Evolutionary conservation across 1,139 yeast genomes (phyloP).

Genomic region (Geotrichum restrictum): DNA sequence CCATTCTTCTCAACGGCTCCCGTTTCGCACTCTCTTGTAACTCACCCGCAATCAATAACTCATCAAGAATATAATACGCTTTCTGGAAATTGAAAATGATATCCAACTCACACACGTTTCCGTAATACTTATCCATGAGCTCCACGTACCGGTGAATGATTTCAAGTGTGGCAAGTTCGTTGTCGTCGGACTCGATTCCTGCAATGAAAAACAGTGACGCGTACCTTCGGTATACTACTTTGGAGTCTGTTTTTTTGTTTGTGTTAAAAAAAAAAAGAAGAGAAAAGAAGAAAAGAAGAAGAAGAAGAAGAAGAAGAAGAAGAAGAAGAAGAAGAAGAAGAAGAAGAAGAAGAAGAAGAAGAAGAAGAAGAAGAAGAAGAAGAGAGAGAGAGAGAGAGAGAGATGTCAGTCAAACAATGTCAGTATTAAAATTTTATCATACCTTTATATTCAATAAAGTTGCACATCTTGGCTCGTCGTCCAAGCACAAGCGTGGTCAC

Average conservation of each 20-base stretch:
- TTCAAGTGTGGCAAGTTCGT: constrained; percentile 82
- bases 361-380: no score
- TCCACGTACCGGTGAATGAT: constrained; percentile 91
- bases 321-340: no score
- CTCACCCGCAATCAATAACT: constrained; percentile 74
- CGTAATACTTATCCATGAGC: constrained; percentile 92
- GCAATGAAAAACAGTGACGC: constrained; percentile 89
- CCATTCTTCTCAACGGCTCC: constrained; percentile 71
- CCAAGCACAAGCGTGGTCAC: constrained; percentile 79
- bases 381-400: no score
- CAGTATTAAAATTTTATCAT: no score
- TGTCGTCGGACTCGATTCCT: constrained; percentile 79
- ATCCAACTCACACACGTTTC: constrained; percentile 85
- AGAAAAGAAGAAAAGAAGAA: no score
- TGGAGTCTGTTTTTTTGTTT: constrained; percentile 70
- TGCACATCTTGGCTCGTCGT: constrained; percentile 92
- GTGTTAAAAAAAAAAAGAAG: no score
- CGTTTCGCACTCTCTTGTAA: constrained; percentile 78
- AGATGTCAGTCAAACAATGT: no score
- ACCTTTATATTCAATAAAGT: constrained; percentile 78
- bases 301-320: no score
- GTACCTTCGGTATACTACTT: constrained; percentile 84
- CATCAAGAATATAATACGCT: constrained; percentile 90
- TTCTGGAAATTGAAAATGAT: constrained; percentile 91
- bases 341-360: no score